Evolutionary conservation across 2,329 filamentous ascomycete genomes (phyloP).

Genomic region (Penicillium sp.): DNA sequence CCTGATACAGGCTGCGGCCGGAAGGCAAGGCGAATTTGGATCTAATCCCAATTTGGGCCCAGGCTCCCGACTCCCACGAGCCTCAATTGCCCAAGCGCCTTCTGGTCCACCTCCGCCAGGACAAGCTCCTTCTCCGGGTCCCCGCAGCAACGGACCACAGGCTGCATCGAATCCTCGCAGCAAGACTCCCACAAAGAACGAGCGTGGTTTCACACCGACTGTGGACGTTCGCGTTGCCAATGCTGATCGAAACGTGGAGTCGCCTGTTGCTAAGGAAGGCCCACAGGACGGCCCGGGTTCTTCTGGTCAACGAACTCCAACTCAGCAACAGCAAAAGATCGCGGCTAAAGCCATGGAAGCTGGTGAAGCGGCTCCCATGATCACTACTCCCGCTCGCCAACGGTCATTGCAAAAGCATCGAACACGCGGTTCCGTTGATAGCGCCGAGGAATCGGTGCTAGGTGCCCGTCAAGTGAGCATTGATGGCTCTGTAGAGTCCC

Average conservation of each 20-base stretch:
- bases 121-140: constrained; percentile 61
- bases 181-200: constrained; percentile 53
- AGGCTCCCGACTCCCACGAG: constrained; percentile 60
- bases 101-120: constrained; percentile 64
- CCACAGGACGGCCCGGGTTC: constrained; percentile 49
- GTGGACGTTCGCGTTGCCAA: constrained; percentile 44
- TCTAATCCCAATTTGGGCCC: constrained; percentile 34
- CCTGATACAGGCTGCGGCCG: constrained; percentile 28
- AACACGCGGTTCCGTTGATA: constrained; percentile 67
- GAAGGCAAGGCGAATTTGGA: constrained; percentile 30
- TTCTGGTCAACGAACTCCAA: constrained; percentile 63
- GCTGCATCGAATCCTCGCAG: constrained; percentile 38
- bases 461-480: constrained; percentile 36
- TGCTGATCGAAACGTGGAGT: constrained; percentile 48
- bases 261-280: constrained; percentile 45
- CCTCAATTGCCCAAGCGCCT: constrained; percentile 58
- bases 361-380: constrained; percentile 45
- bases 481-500: constrained; percentile 42
- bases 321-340: constrained; percentile 47
- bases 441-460: constrained; percentile 58
- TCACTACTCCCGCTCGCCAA: constrained; percentile 45
- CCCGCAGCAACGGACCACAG: constrained; percentile 46
- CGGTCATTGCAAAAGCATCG: constrained; percentile 57
- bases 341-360: constrained; percentile 49
- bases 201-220: constrained; percentile 44